Evolutionary conservation across 2,329 filamentous ascomycete genomes (phyloP).

Genomic region (Aulographum hederae): DNA sequence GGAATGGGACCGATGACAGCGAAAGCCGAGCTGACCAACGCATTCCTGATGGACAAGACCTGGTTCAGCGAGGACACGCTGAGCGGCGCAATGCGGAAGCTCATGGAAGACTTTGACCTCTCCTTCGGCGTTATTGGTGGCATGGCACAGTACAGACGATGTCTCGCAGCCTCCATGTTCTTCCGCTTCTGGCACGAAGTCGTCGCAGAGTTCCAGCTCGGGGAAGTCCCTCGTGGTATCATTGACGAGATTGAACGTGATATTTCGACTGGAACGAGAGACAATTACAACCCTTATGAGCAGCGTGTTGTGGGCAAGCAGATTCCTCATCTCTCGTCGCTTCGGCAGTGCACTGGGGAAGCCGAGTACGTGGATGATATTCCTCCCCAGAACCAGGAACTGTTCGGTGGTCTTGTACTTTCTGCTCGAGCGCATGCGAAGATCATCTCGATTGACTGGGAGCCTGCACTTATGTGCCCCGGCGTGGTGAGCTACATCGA

Average conservation of each 20-base stretch:
- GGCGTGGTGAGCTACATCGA: conserved; percentile 76
- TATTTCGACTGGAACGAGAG: conserved; percentile 61
- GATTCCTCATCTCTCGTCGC: conserved; percentile 65
- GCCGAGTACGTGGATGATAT: conserved; percentile 94
- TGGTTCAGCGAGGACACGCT: conserved; percentile 67
- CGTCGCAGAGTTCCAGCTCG: conserved; percentile 39
- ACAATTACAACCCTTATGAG: conserved; percentile 60
- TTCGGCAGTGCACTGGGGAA: conserved; percentile 85
- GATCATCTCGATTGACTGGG: conserved; percentile 59
- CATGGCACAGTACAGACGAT: conserved; percentile 89
- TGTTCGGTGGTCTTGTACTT: conserved; percentile 73
- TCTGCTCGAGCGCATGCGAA: conserved; percentile 79
- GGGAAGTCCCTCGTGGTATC: conserved; percentile 47
- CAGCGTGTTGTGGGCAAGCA: conserved; percentile 70
- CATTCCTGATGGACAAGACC: conserved; percentile 54
- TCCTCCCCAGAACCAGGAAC: conserved; percentile 62
- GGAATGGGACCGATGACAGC: conserved; percentile 86
- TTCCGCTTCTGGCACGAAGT: conserved; percentile 95
- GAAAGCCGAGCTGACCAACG: conserved; percentile 55
- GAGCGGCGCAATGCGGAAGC: conserved; percentile 65
- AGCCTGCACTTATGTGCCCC: conserved; percentile 61
- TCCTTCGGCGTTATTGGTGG: conserved; percentile 79
- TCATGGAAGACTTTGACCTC: conserved; percentile 72
- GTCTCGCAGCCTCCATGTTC: conserved; percentile 78
- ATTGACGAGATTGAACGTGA: conserved; percentile 67